Conservation (phyloP, 306 rosid species). For the Aeschynomene evenia region DNA sequence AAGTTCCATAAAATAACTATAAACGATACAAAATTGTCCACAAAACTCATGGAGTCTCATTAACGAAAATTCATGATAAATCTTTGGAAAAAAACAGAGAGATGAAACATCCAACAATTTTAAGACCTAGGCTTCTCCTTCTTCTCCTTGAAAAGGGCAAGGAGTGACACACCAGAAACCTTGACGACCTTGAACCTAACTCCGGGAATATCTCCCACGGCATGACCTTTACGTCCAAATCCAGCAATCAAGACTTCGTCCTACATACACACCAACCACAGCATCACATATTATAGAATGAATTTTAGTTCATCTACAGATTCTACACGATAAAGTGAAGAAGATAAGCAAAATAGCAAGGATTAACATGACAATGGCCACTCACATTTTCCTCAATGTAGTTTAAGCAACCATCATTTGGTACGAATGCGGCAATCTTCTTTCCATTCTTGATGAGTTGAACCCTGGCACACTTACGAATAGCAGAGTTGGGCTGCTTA, state of each 20-base stretch:
- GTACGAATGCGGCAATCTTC: slow-evolving; percentile 84
- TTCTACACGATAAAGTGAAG: not conserved
- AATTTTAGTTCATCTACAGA: not conserved
- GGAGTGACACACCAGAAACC: slow-evolving; percentile 66
- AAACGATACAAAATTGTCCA: slow-evolving; percentile 35
- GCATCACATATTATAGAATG: not conserved
- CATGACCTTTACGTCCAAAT: slow-evolving; percentile 79
- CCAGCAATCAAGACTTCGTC: slow-evolving; percentile 87
- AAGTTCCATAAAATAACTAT: slow-evolving; percentile 9
- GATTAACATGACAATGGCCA: not conserved
- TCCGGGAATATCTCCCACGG: slow-evolving; percentile 86
- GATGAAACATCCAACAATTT: not conserved
- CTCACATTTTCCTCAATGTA: slow-evolving; percentile 76
- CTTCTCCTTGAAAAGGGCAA: slow-evolving; percentile 80
- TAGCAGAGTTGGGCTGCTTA: slow-evolving; percentile 88
- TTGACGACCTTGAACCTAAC: slow-evolving; percentile 77
- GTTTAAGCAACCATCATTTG: slow-evolving; percentile 78
- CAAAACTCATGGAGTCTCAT: slow-evolving; percentile 5
- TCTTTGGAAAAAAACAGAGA: not conserved
- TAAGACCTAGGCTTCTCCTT: slow-evolving; percentile 79
- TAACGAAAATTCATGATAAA: not conserved
- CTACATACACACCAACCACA: slow-evolving; percentile 40
- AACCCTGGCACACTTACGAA: slow-evolving; percentile 81
- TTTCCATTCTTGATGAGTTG: slow-evolving; percentile 78
- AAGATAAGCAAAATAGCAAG: not conserved